phyloP scores from a whole-genome alignment of 139 green algal species.

The Chlorella sp. region DNA sequence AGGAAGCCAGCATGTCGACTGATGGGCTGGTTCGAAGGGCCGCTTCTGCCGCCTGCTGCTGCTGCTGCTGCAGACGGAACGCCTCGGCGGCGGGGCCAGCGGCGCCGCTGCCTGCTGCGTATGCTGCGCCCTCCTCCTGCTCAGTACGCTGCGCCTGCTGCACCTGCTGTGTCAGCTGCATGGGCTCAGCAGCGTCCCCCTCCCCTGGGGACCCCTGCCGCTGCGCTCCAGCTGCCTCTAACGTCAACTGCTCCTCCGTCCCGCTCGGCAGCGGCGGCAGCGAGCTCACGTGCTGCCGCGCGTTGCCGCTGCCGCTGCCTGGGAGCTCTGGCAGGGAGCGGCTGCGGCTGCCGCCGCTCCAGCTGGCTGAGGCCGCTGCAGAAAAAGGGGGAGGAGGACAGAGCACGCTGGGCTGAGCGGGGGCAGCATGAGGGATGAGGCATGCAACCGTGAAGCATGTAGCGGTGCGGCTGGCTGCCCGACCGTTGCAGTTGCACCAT shows the following conservation, averaged over 20 bases:
- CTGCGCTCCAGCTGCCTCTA: conserved; percentile 8
- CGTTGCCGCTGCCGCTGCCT: conserved; percentile 13
- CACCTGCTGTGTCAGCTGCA: background rate
- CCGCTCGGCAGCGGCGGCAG: background rate
- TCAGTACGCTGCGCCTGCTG: background rate
- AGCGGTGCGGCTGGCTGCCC: background rate
- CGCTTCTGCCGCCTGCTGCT: background rate
- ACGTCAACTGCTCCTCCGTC: background rate
- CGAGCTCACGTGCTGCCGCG: background rate
- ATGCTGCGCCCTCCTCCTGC: background rate
- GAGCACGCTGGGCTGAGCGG: background rate
- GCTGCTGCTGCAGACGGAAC: background rate
- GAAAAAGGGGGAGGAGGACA: background rate
- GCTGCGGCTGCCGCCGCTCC: conserved; percentile 1
- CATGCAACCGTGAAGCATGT: background rate
- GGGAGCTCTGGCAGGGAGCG: conserved; percentile 24
- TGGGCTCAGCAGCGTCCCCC: background rate
- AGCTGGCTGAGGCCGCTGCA: background rate
- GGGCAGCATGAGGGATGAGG: background rate
- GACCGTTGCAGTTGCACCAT: no score
- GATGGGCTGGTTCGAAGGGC: background rate
- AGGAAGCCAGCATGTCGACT: background rate
- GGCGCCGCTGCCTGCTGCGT: background rate
- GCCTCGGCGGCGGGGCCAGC: no score
- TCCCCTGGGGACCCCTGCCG: background rate